Evolutionary conservation across 176 grass and related monocot genomes (phyloP), one percentile per base, ranked within the genome.

Genomic region (Dendrocalamus sinicus): DNA sequence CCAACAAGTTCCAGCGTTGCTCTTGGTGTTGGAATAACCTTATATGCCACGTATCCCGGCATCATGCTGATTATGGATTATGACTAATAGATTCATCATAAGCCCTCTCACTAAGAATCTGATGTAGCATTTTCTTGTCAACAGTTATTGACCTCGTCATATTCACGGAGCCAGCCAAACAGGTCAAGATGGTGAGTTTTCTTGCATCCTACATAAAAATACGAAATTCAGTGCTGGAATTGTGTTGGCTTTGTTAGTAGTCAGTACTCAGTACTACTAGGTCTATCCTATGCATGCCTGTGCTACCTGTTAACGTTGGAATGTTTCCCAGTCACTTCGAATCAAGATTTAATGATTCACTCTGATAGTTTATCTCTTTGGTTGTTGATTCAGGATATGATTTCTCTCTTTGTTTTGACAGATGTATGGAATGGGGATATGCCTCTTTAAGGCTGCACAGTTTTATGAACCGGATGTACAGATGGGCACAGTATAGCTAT

Each of bases 181-280:
- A 85, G 89, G 55, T 90, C 91, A 85, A 93, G 87, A 91, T 93
- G 91, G 22, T 86, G 68, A 90, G 73, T 83, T 82, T 81, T 84
- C 52, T 46, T 82, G 19, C 37, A 71, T 40, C 83, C 66, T 76
- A 23, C 4, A 71, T 54, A 43, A 47, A 76, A 61, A 47, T 17
- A 24, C 12, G 3, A 13, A 62, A 12, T 53, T 84, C 19, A 45
- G 22, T 75, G 17, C 9, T 41, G 59, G 30, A 41, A 74, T 50
- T 12, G 13, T 7, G 16, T 50, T 8, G 4, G 9, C 59, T 43
- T 52, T 52, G 50, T 79, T 26, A 20, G 73, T 85, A 55, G 72
- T 47, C 17, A 35, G 44, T 26, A 79, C 23, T 26, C 17, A 35
- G 44, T 26, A 79, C 23, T 4, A 47, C 10, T 7, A 67, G 24